Evolutionary conservation across 495 filamentous ascomycete genomes (phyloP), one percentile per base, ranked within the genome.

Genomic region (Neurospora sp.): DNA sequence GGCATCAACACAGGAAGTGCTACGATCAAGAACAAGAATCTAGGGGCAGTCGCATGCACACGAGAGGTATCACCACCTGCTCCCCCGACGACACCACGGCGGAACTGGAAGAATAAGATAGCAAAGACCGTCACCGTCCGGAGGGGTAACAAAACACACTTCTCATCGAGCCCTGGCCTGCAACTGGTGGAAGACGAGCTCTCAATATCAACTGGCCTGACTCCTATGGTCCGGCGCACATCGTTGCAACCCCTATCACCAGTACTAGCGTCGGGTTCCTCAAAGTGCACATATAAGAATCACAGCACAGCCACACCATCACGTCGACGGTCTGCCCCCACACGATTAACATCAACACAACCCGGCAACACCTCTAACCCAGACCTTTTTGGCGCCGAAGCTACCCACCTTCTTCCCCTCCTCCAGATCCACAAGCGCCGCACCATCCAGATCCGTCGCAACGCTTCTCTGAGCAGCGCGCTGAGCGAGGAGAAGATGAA

Each of bases 401-500:
- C n/a, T 45, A 39, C 78, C 28, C 77, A 73, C 39, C 92, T 93
- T 74, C 86, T 87, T 3, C 90, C 92, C 0, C 82, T 54, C 94
- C 39, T 85, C 45, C 21, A 24, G 21, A 54, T 88, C n/a, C 89
- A 94, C 31, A 91, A 93, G 76, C 84, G 84, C 31, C 88, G 93
- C n/a, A 86, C 88, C n/a, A 89, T 92, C 31, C 87, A 92, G 62
- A 86, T 94, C 34, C 86, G 89, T 17, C 88, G 92, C 28, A 89
- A 90, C 74, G 89, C 92, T 37, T 59, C 48, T 59, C 48, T 59
- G 24, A 17, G 42, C 7, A 43, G 19, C 42, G 19, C 13, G 17
- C 80, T 96, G 42, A 93, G 91, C 75, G 89, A 93, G 77, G 92
- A 94, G 79, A 66, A 34, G 54, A 87, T 92, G 74, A 94, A 92